These are phyloP conservation scores for Cercophora newfieldiana DNA, from an alignment of 495 filamentous ascomycete genomes.

Conservation along the genomic window DNA sequence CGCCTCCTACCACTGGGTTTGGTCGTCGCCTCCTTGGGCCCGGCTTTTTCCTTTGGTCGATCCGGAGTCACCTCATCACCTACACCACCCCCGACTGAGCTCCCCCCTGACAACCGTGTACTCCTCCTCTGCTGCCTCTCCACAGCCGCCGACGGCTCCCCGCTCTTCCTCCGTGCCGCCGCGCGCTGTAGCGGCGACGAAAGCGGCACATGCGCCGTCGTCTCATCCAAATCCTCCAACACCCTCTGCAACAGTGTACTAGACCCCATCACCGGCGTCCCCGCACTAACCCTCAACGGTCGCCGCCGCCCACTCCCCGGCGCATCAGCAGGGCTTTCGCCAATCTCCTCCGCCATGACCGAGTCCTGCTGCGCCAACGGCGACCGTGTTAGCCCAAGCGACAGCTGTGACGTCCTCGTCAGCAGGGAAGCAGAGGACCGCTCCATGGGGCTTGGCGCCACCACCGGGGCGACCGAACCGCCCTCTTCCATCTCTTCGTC, in stretches of 20 bases:
- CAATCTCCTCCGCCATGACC: slow-evolving; percentile 36
- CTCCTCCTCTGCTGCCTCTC: slow-evolving; percentile 10
- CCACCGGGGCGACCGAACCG: not conserved
- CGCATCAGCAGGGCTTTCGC: slow-evolving; percentile 49
- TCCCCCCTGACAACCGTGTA: slow-evolving; percentile 15
- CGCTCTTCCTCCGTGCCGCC: slow-evolving; percentile 29
- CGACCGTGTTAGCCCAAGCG: not conserved
- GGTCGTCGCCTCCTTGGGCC: slow-evolving; percentile 17
- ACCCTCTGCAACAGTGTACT: slow-evolving; percentile 34
- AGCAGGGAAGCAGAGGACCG: not conserved
- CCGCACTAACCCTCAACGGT: slow-evolving; percentile 28
- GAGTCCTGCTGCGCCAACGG: not conserved
- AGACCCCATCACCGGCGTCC: slow-evolving; percentile 27
- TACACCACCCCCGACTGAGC: not conserved
- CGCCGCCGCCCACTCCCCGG: slow-evolving; percentile 48
- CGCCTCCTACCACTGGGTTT: slow-evolving; percentile 24
- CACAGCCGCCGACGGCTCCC: not conserved
- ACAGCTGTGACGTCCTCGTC: not conserved
- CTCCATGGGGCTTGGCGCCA: not conserved
- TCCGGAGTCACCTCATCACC: slow-evolving; percentile 12
- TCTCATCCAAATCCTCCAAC: slow-evolving; percentile 25
- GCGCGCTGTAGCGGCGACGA: slow-evolving; percentile 45
- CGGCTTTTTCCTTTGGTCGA: slow-evolving; percentile 11
- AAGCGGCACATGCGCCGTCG: slow-evolving; percentile 18
- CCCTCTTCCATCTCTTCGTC: not conserved